phyloP scores from a whole-genome alignment of 352 stramenopile species.

The Phytophthora tubulina region DNA sequence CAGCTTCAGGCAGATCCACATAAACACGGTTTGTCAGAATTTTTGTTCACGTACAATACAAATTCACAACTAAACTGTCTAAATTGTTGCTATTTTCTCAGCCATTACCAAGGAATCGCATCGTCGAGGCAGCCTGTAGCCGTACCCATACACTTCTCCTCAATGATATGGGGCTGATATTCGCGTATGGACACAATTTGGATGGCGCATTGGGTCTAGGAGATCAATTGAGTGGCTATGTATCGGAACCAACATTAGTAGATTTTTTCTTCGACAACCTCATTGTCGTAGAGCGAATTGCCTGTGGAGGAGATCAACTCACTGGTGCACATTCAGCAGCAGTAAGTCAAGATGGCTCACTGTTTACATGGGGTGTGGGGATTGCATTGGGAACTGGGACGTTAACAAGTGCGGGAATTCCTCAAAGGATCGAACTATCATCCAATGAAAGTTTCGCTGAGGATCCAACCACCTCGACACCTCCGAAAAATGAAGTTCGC shows the following conservation, averaged over 20 bases:
- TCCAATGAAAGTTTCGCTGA: background rate
- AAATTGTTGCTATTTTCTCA: conserved; percentile 15
- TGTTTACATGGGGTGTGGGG: conserved; percentile 86
- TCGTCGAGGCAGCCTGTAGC: conserved; percentile 67
- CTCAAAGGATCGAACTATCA: conserved; percentile 46
- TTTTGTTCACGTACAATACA: too few relatives aligned
- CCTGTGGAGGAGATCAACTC: conserved; percentile 67
- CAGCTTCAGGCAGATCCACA: background rate
- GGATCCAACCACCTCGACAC: background rate
- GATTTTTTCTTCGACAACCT: conserved; percentile 66
- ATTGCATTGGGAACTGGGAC: conserved; percentile 58
- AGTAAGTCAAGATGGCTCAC: conserved; percentile 55
- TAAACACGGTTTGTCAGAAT: background rate
- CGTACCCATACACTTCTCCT: conserved; percentile 71
- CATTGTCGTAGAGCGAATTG: conserved; percentile 48
- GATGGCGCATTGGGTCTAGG: conserved; percentile 67
- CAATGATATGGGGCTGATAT: conserved; percentile 71
- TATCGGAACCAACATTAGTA: conserved; percentile 49
- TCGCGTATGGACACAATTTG: conserved; percentile 59
- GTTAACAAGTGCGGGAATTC: conserved; percentile 47
- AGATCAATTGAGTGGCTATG: conserved; percentile 23
- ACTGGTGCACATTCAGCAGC: conserved; percentile 75
- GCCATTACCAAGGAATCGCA: conserved; percentile 66
- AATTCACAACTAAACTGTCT: background rate
- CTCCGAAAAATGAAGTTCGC: conserved; percentile 7